Evolutionary conservation across 2,329 filamentous ascomycete species (phyloP).

Genomic region (Claviceps fusiformis): DNA sequence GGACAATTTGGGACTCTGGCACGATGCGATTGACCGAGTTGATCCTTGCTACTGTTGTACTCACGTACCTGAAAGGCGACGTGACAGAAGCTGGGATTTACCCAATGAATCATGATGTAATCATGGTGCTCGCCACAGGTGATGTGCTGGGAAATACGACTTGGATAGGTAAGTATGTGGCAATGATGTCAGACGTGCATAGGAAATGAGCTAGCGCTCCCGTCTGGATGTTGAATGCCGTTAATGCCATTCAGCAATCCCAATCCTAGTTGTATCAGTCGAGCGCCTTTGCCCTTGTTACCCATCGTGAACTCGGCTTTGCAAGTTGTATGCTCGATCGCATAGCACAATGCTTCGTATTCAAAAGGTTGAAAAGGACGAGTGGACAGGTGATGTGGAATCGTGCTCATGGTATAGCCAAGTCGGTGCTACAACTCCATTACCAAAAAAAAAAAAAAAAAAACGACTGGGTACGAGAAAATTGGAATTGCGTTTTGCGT

Average conservation of each 20-base stretch:
- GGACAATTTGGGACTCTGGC: background rate
- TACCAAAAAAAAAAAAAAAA: too few species aligned
- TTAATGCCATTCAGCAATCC: background rate
- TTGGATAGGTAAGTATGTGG: too few species aligned
- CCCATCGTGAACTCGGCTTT: background rate
- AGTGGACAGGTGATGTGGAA: background rate
- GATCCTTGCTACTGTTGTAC: background rate
- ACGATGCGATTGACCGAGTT: background rate
- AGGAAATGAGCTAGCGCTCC: background rate
- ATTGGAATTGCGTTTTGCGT: background rate
- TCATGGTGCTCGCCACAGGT: background rate
- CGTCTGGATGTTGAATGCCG: background rate
- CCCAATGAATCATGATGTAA: background rate
- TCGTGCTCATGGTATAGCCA: background rate
- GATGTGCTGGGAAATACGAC: background rate
- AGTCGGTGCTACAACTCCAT: background rate
- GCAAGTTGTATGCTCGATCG: background rate
- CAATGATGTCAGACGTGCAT: too few species aligned
- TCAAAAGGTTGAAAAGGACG: background rate
- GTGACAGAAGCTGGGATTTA: background rate
- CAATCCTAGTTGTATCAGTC: background rate
- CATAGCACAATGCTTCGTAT: conserved; percentile 1
- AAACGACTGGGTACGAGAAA: background rate
- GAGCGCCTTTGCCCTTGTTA: background rate
- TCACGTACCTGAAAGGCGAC: background rate